phyloP scores from a whole-genome alignment of 371 early-diverging fungal genomes.

The Mucor indicus region DNA sequence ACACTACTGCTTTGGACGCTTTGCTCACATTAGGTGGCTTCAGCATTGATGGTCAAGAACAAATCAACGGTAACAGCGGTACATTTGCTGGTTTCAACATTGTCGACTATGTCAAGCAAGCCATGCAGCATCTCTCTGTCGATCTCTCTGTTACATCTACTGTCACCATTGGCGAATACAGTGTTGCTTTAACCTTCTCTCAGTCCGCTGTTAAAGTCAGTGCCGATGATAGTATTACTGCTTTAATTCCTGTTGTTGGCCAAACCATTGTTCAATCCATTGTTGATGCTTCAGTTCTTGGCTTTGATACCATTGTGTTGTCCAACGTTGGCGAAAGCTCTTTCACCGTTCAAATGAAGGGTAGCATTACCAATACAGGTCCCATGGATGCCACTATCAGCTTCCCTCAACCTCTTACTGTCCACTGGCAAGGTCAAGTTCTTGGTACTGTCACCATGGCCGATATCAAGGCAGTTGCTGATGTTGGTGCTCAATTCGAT shows the following conservation, averaged over 20 bases:
- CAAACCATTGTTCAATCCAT: conserved; percentile 57
- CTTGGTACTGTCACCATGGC: conserved; percentile 57
- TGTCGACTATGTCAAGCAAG: conserved; percentile 41
- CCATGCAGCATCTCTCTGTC: conserved; percentile 48
- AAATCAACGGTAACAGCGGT: conserved; percentile 30
- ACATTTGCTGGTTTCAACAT: conserved; percentile 47
- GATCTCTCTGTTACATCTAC: conserved; percentile 51
- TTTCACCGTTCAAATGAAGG: conserved; percentile 55
- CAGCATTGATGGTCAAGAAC: conserved; percentile 32
- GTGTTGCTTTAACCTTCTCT: conserved; percentile 40
- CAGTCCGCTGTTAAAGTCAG: conserved; percentile 42
- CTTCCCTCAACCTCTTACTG: conserved; percentile 47
- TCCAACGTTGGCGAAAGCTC: conserved; percentile 42
- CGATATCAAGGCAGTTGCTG: conserved; percentile 37
- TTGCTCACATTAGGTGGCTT: conserved; percentile 47
- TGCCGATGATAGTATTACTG: conserved; percentile 44
- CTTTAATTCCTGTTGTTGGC: conserved; percentile 52
- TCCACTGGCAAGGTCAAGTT: conserved; percentile 46
- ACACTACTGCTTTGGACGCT: conserved; percentile 44
- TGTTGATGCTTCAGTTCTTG: conserved; percentile 49
- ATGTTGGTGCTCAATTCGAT: conserved; percentile 47
- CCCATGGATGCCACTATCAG: conserved; percentile 57
- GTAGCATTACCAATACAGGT: conserved; percentile 57
- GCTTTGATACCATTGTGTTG: conserved; percentile 44
- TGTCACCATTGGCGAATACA: conserved; percentile 51